Evolutionary conservation across 768 basidiomycete genomes (phyloP).

Genomic region (Hericium erinaceus): DNA sequence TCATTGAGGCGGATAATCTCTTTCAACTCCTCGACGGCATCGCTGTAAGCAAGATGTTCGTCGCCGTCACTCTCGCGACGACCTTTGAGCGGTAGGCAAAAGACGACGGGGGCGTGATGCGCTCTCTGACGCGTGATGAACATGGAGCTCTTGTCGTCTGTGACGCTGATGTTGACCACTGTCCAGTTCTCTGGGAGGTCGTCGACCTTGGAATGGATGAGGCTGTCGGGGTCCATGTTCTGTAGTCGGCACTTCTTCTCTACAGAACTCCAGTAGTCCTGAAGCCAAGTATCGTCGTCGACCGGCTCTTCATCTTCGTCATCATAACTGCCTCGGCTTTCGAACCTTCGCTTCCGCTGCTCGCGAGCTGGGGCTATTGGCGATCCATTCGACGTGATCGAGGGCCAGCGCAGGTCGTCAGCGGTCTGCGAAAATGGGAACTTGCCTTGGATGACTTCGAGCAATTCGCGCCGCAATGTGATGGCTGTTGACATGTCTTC

Average conservation of each 20-base stretch:
- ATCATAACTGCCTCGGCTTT: slow-evolving; percentile 14
- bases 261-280: slow-evolving; percentile 55
- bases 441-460: slow-evolving; percentile 74
- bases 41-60: slow-evolving; percentile 63
- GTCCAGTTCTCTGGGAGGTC: slow-evolving; percentile 73
- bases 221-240: slow-evolving; percentile 28
- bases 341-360: neutral
- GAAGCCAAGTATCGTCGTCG: slow-evolving; percentile 24
- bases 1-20: slow-evolving; percentile 80
- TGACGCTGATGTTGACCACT: slow-evolving; percentile 73
- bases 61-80: slow-evolving; percentile 68
- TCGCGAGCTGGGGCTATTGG: slow-evolving; percentile 21
- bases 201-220: slow-evolving; percentile 33
- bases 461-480: slow-evolving; percentile 77
- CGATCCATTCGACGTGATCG: slow-evolving; percentile 36
- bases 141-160: slow-evolving; percentile 74
- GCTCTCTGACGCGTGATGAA: slow-evolving; percentile 74
- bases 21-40: slow-evolving; percentile 61
- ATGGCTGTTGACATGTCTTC: slow-evolving; percentile 69
- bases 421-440: slow-evolving; percentile 30
- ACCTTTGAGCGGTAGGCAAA: slow-evolving; percentile 84
- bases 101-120: slow-evolving; percentile 57
- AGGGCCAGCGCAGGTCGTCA: slow-evolving; percentile 76
- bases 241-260: slow-evolving; percentile 45
- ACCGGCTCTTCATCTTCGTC: slow-evolving; percentile 30